phyloP scores from a whole-genome alignment of 2,329 filamentous ascomycete genomes.

The Westerdykella aurantiaca region DNA sequence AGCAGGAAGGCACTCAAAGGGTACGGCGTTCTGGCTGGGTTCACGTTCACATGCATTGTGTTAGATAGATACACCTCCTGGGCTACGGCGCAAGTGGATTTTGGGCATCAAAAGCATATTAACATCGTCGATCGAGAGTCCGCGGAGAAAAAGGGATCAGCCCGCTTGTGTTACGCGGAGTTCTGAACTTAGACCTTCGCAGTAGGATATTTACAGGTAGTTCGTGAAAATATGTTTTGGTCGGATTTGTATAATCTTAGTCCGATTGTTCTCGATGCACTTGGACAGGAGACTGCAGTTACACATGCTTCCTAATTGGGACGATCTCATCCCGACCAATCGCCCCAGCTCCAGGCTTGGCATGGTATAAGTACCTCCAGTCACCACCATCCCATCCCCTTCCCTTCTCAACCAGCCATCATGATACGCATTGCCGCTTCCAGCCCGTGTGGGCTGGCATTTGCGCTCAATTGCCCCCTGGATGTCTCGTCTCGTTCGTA shows the following conservation, averaged over 20 bases:
- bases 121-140: too few relatives aligned
- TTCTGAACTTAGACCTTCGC: too few relatives aligned
- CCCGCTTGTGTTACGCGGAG: too few relatives aligned
- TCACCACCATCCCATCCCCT: conserved; percentile 19
- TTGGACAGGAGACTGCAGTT: too few relatives aligned
- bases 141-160: too few relatives aligned
- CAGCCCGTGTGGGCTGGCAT: conserved; percentile 24
- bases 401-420: conserved; percentile 17
- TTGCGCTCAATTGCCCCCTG: conserved; percentile 11
- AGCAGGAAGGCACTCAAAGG: not conserved
- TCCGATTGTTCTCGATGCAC: too few relatives aligned
- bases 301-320: too few relatives aligned
- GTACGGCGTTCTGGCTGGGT: conserved; percentile 2
- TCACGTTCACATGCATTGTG: not conserved
- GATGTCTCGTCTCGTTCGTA: conserved; percentile 31
- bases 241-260: too few relatives aligned
- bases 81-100: not conserved
- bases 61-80: not conserved
- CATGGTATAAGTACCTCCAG: conserved; percentile 5
- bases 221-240: too few relatives aligned
- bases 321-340: too few relatives aligned
- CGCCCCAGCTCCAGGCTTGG: conserved; percentile 7
- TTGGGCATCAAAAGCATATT: conserved; percentile 1
- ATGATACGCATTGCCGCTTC: conserved; percentile 23
- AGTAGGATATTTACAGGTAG: too few relatives aligned